Base-by-base conservation (phyloP, 305 asterid genomes). In the Solanum hybrid region DNA sequence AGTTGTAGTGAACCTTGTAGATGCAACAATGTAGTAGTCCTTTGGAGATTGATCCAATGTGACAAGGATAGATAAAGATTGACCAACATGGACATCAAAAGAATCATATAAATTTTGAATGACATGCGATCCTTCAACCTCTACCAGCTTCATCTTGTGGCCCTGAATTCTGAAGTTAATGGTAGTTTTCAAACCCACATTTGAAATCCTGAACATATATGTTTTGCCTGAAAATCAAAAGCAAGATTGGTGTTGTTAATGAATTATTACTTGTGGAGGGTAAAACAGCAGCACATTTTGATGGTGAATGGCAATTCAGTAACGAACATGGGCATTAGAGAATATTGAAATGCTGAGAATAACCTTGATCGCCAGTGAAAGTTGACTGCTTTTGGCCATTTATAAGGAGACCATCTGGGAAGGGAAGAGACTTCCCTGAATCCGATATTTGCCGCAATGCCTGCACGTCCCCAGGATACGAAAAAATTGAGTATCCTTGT, bases 71-170 rank as follows among this genome's bases (percentile, higher is more conserved):
- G 99, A 92, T 57, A 94, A 92, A 5, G 99, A 94, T 91, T 96
- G 99, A 69, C 99, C 99, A 10, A 94, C 96, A 28, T 97, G 99
- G 46, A 96, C 92, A 57, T 97, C 99, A 9, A 97, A 93, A 89
- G 97, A 95, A 89, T 93, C 95, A 18, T 97, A 97, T 13, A 89
- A 8, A 76, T 96, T 95, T 91, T 97, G 99, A 90, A 96, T 91
- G 87, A 96, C 98, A 79, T 97, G 95, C 12, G 99, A 96, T 75
- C 99, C 99, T 92, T 97, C 99, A 34, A 96, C 96, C 94, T 97
- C 99, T 7, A 96, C 99, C n/a, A 96, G 92, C 94, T 95, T 96
- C 98, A 97, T 8, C 89, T 92, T 94, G 90, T 97, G 99, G 83
- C 96, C 98, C 92, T 96, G 97, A 76, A 97, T 97, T 94, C 99